Percentiles rank a stretch among this genome's conserved stretches.
These are phyloP conservation scores for Datisca glomerata DNA, from an alignment of 306 rosid species.

Conservation along the genomic window DNA sequence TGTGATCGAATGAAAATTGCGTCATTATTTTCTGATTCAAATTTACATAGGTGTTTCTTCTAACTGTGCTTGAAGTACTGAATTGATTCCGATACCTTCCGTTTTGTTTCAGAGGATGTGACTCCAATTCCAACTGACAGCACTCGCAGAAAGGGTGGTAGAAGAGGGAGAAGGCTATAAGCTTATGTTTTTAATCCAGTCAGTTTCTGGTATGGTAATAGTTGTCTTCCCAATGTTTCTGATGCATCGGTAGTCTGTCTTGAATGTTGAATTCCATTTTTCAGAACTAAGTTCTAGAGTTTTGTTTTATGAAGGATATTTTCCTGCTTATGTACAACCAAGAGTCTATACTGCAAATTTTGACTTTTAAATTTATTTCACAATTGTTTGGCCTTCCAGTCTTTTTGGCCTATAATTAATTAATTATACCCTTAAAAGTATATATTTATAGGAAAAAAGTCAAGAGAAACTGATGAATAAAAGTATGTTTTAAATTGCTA, in stretches of 20 bases:
- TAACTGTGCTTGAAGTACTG: no score
- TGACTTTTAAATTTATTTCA: constrained; percentile 7
- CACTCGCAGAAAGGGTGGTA: constrained; percentile 45
- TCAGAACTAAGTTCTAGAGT: constrained; percentile 7
- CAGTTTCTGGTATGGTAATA: not conserved
- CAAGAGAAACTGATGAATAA: no score
- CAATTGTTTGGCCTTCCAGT: not conserved
- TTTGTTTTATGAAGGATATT: constrained; percentile 4
- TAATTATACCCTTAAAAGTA: no score
- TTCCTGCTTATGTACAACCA: constrained; percentile 2
- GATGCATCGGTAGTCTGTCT: no score
- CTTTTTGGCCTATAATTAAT: no score
- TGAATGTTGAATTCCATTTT: constrained; percentile 1
- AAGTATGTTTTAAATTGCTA: no score
- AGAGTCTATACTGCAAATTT: constrained; percentile 1
- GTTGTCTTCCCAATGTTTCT: constrained; percentile 5
- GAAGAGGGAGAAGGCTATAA: constrained; percentile 43
- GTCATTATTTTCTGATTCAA: no score
- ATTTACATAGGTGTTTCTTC: no score
- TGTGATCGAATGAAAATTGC: no score
- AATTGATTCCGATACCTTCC: no score
- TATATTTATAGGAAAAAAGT: no score
- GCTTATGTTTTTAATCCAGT: not conserved
- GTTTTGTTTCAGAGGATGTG: constrained; percentile 34
- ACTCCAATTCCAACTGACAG: constrained; percentile 53